These are phyloP conservation scores for Allantophomopsis cytisporea DNA, from an alignment of 2,329 filamentous ascomycete genomes.

Conservation along the genomic window DNA sequence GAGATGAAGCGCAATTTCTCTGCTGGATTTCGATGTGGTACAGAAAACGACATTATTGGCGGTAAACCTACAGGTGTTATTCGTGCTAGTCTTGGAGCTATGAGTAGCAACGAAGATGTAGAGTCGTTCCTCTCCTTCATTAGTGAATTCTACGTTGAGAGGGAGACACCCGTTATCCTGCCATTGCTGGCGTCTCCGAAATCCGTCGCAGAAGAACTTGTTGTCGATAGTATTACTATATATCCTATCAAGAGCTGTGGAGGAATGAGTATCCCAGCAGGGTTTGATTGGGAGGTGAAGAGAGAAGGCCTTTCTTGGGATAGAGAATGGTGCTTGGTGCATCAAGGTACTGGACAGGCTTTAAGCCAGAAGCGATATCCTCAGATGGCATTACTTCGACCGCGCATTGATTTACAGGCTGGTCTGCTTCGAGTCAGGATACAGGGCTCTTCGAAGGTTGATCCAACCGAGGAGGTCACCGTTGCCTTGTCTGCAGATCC, in stretches of 20 bases:
- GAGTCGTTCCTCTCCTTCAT: conserved; percentile 59
- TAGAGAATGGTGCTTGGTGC: conserved; percentile 89
- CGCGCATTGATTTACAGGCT: conserved; percentile 54
- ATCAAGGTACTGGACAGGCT: conserved; percentile 70
- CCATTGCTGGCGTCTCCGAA: neutral
- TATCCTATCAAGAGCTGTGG: conserved; percentile 95
- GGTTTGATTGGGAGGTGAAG: conserved; percentile 59
- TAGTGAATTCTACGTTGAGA: conserved; percentile 42
- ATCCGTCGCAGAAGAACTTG: conserved; percentile 19
- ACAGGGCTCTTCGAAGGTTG: conserved; percentile 17
- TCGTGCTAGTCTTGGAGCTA: conserved; percentile 75
- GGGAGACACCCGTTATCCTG: neutral
- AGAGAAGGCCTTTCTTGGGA: conserved; percentile 86
- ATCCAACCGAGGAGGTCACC: conserved; percentile 23
- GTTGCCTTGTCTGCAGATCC: conserved; percentile 59
- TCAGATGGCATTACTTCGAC: conserved; percentile 73
- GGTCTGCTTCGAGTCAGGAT: conserved; percentile 52
- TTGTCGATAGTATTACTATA: conserved; percentile 54
- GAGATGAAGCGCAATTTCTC: conserved; percentile 81
- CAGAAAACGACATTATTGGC: conserved; percentile 65
- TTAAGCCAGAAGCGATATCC: conserved; percentile 84
- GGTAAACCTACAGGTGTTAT: conserved; percentile 84
- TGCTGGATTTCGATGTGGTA: conserved; percentile 71
- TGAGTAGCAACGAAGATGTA: conserved; percentile 71
- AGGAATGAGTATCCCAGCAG: conserved; percentile 55